Conservation (phyloP, 2,329 filamentous ascomycete genomes). For the Coleophoma cylindrospora region DNA sequence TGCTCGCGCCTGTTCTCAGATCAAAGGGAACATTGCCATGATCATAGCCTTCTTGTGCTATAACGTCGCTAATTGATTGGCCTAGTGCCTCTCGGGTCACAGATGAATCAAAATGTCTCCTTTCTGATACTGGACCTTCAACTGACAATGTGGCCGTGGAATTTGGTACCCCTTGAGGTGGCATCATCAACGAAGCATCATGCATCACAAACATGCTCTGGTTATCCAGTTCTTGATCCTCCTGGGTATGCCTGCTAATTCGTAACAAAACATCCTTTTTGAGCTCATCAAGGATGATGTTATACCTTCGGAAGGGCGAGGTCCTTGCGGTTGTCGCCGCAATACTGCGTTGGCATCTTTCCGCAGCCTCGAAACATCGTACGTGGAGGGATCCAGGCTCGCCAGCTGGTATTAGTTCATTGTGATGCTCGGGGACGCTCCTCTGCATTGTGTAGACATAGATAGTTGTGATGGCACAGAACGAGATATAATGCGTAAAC, state of each 20-base stretch:
- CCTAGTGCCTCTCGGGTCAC: no score
- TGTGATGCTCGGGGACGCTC: neutral
- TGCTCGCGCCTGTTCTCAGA: neutral
- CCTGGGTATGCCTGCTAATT: neutral
- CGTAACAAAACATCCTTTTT: slow-evolving; percentile 13
- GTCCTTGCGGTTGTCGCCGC: slow-evolving; percentile 7
- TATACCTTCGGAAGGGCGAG: slow-evolving; percentile 27
- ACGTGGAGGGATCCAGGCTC: neutral
- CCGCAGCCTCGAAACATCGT: slow-evolving; percentile 7
- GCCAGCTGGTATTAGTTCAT: neutral
- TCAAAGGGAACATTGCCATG: neutral
- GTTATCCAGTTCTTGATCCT: neutral
- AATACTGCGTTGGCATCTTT: slow-evolving; percentile 14
- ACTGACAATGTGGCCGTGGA: neutral
- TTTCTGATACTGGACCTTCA: neutral
- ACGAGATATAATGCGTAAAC: slow-evolving; percentile 48
- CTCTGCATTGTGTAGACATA: slow-evolving; percentile 47
- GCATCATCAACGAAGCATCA: neutral
- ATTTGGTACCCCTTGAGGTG: neutral
- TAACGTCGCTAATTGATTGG: neutral
- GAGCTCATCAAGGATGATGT: slow-evolving; percentile 34
- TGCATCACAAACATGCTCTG: neutral
- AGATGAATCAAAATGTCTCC: no score
- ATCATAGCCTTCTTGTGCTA: neutral
- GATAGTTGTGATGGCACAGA: slow-evolving; percentile 47